A percentile compares a stretch with the other conserved stretches of the same genome.
Conservation (phyloP, 1,284 basidiomycete genomes). For the Volvariella surrecta region DNA sequence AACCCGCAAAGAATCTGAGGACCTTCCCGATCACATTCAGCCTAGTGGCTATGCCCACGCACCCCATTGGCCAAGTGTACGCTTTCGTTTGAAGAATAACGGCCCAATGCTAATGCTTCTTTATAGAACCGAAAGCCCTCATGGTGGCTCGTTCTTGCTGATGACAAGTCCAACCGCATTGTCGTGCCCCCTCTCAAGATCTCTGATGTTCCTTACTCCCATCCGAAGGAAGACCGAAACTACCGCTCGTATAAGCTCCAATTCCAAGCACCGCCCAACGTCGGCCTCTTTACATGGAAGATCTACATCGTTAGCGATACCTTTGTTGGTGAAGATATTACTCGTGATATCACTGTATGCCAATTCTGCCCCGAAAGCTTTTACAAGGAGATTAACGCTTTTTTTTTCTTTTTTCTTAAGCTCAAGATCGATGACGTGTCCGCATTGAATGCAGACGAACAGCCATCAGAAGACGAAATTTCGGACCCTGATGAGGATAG, state of each 20-base stretch:
- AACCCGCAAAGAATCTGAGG: constrained; percentile 56
- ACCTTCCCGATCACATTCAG: constrained; percentile 31
- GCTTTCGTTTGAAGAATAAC: constrained; percentile 19
- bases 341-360: constrained; percentile 64
- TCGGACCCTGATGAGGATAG: constrained; percentile 95
- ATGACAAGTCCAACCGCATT: constrained; percentile 83
- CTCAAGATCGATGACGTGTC: constrained; percentile 77
- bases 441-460: constrained; percentile 48
- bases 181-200: constrained; percentile 90
- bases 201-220: constrained; percentile 68
- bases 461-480: constrained; percentile 79
- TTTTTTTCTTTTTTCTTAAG: constrained; percentile 35
- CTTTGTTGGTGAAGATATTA: constrained; percentile 77
- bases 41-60: constrained; percentile 73
- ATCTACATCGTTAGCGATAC: constrained; percentile 83
- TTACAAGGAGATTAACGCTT: no score
- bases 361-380: no score
- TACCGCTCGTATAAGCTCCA: constrained; percentile 84
- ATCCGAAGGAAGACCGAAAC: constrained; percentile 48
- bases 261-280: constrained; percentile 89
- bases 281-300: constrained; percentile 87
- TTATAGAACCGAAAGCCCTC: constrained; percentile 69
- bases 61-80: constrained; percentile 83
- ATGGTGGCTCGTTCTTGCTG: constrained; percentile 92
- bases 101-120: constrained; percentile 11